Evolutionary conservation across 345 rosid genomes (phyloP).

Genomic region (Salix arbutifolia): DNA sequence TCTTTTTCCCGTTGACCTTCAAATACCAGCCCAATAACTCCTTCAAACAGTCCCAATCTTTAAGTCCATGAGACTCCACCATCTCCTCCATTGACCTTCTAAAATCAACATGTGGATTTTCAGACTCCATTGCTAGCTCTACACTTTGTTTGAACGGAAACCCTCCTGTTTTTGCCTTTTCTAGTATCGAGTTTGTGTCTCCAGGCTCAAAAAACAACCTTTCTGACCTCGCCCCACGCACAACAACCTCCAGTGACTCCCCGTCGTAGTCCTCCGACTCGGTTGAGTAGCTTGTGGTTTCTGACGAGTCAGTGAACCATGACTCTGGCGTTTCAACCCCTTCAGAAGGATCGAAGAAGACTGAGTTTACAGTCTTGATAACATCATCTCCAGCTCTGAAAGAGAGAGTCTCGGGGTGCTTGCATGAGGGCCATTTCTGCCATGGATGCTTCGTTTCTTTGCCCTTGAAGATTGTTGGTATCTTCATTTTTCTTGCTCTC

Average conservation of each 20-base stretch:
- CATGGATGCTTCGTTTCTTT: slow-evolving; percentile 22
- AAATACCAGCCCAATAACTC: slow-evolving; percentile 77
- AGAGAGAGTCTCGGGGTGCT: slow-evolving; percentile 57
- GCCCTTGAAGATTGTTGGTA: slow-evolving; percentile 42
- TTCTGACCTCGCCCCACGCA: slow-evolving; percentile 52
- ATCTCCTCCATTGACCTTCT: slow-evolving; percentile 88
- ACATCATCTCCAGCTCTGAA: slow-evolving; percentile 46
- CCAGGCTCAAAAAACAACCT: slow-evolving; percentile 70
- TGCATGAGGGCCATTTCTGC: slow-evolving; percentile 53
- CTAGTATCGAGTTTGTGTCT: slow-evolving; percentile 63
- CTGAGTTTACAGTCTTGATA: slow-evolving; percentile 74
- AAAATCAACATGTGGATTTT: slow-evolving; percentile 73
- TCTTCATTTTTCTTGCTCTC: slow-evolving; percentile 40
- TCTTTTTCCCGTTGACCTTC: slow-evolving; percentile 61
- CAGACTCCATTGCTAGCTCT: slow-evolving; percentile 65
- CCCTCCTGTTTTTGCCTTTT: slow-evolving; percentile 29
- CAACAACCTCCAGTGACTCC: slow-evolving; percentile 45
- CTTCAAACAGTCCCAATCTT: slow-evolving; percentile 73
- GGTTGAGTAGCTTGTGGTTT: slow-evolving; percentile 29
- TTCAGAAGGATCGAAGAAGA: slow-evolving; percentile 39
- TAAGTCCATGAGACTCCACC: slow-evolving; percentile 60
- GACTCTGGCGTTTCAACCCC: slow-evolving; percentile 34
- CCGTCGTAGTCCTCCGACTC: slow-evolving; percentile 13
- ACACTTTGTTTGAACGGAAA: slow-evolving; percentile 53
- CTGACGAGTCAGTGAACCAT: slow-evolving; percentile 47